phyloP scores from a whole-genome alignment of 2,329 filamentous ascomycete genomes.

The Escovopsis sp. region DNA sequence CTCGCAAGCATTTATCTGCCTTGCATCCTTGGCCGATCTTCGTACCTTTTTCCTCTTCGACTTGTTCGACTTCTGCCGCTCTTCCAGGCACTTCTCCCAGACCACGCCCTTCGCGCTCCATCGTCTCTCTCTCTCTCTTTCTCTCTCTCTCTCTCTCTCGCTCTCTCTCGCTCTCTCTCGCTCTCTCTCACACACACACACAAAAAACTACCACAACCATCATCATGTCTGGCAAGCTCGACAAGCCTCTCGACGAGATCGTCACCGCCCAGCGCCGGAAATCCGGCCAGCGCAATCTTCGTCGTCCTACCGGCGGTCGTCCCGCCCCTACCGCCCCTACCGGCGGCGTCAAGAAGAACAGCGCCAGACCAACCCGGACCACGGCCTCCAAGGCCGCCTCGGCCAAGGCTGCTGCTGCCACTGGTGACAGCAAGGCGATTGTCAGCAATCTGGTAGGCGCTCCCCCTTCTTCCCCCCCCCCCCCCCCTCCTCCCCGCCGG shows the following conservation, averaged over 20 bases:
- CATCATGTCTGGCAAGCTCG: conserved; percentile 86
- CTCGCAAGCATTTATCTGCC: not conserved
- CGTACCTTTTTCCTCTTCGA: not conserved
- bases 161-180: too few relatives aligned
- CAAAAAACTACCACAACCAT: conserved; percentile 7
- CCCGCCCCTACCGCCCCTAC: conserved; percentile 52
- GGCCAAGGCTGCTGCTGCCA: conserved; percentile 43
- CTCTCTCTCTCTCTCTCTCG: too few relatives aligned
- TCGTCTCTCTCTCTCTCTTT: too few relatives aligned
- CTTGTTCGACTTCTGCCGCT: not conserved
- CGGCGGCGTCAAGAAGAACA: conserved; percentile 73
- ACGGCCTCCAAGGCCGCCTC: conserved; percentile 45
- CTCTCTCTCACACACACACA: conserved; percentile 1
- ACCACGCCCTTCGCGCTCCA: not conserved
- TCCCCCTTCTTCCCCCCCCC: not conserved
- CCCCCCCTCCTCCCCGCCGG: too few relatives aligned
- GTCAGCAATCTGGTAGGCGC: conserved; percentile 88
- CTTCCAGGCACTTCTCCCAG: not conserved
- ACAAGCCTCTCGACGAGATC: conserved; percentile 95
- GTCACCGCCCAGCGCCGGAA: conserved; percentile 58
- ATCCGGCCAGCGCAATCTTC: conserved; percentile 34
- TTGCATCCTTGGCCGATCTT: not conserved
- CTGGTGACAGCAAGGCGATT: conserved; percentile 85
- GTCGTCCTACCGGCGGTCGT: conserved; percentile 34
- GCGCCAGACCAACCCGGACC: conserved; percentile 44